Evolutionary conservation across 129 eudicot species (phyloP).

Genomic region (sunflower (Helianthus annuus)): DNA sequence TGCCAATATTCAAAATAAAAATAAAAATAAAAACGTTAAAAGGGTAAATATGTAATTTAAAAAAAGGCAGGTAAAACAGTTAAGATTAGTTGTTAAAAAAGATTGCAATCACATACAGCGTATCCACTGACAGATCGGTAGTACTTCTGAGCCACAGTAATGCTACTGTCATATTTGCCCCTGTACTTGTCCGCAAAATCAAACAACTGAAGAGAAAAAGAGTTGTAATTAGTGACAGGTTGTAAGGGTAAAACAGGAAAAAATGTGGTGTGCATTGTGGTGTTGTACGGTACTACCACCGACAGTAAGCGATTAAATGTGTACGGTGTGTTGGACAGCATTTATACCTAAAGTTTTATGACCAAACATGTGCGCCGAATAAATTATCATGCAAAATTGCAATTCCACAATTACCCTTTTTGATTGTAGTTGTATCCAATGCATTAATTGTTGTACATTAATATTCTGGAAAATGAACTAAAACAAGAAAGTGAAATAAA

Average conservation of each 20-base stretch:
- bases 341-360: slow-evolving; percentile 2
- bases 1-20: background rate
- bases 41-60: slow-evolving; percentile 28
- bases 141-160: slow-evolving; percentile 57
- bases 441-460: too few species aligned
- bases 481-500: background rate
- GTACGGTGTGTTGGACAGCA: slow-evolving; percentile 13
- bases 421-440: too few species aligned
- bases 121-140: slow-evolving; percentile 81
- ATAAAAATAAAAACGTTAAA: background rate
- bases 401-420: background rate
- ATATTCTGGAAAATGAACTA: background rate
- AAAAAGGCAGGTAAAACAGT: background rate
- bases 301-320: slow-evolving; percentile 1
- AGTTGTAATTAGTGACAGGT: background rate
- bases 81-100: slow-evolving; percentile 17
- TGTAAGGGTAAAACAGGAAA: slow-evolving; percentile 26
- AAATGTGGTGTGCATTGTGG: background rate
- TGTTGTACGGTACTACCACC: background rate
- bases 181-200: slow-evolving; percentile 76
- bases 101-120: slow-evolving; percentile 37
- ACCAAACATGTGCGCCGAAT: slow-evolving; percentile 34
- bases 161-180: slow-evolving; percentile 72
- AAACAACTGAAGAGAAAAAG: slow-evolving; percentile 47
- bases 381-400: slow-evolving; percentile 4